Conservation (phyloP, 2,329 filamentous ascomycete species). For the Epichloe uncinata region DNA sequence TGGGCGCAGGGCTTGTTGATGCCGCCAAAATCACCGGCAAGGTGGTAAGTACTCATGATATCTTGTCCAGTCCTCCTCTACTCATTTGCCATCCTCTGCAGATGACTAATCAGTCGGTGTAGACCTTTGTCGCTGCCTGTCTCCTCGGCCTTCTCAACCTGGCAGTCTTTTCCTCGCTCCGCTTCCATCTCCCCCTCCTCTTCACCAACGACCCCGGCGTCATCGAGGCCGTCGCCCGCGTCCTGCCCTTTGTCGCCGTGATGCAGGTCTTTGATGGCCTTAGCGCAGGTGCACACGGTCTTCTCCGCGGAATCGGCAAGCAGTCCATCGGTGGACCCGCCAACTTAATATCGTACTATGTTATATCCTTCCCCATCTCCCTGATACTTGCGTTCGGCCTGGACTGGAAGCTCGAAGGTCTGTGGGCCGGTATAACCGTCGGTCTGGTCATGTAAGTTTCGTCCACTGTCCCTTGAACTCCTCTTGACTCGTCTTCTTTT, state of each 20-base stretch:
- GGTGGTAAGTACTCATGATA: constrained; percentile 43
- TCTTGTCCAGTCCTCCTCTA: too few relatives aligned
- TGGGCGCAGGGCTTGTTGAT: constrained; percentile 70
- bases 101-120: background rate
- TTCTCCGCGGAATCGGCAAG: constrained; percentile 74
- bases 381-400: constrained; percentile 67
- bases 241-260: constrained; percentile 69
- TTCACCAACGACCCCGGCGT: constrained; percentile 66
- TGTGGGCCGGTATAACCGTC: constrained; percentile 70
- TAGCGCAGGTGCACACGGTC: constrained; percentile 65
- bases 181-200: constrained; percentile 57
- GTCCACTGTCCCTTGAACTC: background rate
- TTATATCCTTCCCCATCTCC: constrained; percentile 71
- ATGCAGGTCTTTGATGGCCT: constrained; percentile 86
- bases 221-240: constrained; percentile 49
- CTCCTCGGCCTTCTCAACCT: constrained; percentile 72
- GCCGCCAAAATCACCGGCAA: constrained; percentile 70
- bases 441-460: constrained; percentile 48
- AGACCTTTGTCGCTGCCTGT: constrained; percentile 48
- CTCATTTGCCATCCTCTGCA: too few relatives aligned
- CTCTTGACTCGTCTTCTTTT: background rate
- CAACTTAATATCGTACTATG: constrained; percentile 77
- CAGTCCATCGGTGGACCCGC: constrained; percentile 86
- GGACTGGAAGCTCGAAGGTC: constrained; percentile 61
- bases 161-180: constrained; percentile 51